Percentiles rank a stretch among this genome's conserved stretches.
Evolutionary conservation across 306 rosid genomes (phyloP).

Genomic region (Cicer arietinum): DNA sequence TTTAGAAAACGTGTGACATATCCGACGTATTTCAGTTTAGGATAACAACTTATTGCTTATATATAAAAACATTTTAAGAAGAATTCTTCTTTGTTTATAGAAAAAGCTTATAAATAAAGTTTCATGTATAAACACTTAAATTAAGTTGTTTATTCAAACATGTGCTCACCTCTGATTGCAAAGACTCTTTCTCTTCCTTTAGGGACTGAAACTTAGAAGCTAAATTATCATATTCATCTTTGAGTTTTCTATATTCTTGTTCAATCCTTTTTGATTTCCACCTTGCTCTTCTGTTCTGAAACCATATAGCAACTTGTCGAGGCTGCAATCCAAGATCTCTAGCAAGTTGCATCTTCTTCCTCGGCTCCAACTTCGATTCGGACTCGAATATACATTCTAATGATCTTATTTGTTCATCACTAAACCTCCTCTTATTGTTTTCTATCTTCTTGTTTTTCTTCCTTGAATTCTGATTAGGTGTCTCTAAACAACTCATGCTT

Average conservation of each 20-base stretch:
- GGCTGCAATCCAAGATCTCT: constrained; percentile 90
- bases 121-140: background rate
- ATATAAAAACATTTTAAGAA: too few relatives aligned
- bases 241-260: constrained; percentile 70
- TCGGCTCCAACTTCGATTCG: constrained; percentile 84
- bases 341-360: constrained; percentile 81
- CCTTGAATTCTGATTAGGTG: constrained; percentile 39
- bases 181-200: constrained; percentile 74
- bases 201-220: constrained; percentile 66
- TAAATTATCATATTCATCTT: constrained; percentile 65
- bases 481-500: constrained; percentile 39
- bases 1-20: too few relatives aligned
- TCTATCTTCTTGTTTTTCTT: constrained; percentile 64
- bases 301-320: constrained; percentile 95
- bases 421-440: constrained; percentile 71
- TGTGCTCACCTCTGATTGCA: constrained; percentile 68
- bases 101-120: too few relatives aligned
- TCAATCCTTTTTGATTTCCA: constrained; percentile 89
- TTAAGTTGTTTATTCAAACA: background rate
- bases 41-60: too few relatives aligned
- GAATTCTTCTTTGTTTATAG: too few relatives aligned
- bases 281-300: constrained; percentile 95
- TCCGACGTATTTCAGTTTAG: too few relatives aligned
- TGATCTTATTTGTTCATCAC: constrained; percentile 74
- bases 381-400: constrained; percentile 77